Percentiles rank a stretch among this genome's conserved stretches.
phyloP scores from a whole-genome alignment of 495 filamentous ascomycete genomes.

The Coniosporium apollinis region DNA sequence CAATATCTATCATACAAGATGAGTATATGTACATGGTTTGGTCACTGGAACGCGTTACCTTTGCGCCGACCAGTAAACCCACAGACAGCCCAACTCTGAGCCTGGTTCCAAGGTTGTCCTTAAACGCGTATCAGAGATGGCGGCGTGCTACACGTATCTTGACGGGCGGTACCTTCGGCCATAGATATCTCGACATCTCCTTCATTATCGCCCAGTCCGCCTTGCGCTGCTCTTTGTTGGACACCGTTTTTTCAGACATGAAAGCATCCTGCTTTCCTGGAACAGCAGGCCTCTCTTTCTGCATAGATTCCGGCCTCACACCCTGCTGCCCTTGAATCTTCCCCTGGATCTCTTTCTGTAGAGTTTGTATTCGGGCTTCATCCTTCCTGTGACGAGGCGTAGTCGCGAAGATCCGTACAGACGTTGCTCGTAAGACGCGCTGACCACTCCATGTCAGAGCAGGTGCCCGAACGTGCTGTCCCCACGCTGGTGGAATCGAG shows the following conservation, averaged over 20 bases:
- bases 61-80: constrained; percentile 69
- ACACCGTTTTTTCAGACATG: constrained; percentile 36
- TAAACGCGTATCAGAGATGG: constrained; percentile 6
- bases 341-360: constrained; percentile 6
- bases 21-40: constrained; percentile 4
- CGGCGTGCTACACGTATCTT: no score
- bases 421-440: no score
- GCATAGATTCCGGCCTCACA: constrained; percentile 12
- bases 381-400: constrained; percentile 23
- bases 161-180: constrained; percentile 54
- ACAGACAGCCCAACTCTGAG: constrained; percentile 69
- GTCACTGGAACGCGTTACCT: constrained; percentile 28
- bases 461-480: no score
- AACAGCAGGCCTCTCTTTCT: constrained; percentile 17
- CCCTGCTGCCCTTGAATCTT: constrained; percentile 7
- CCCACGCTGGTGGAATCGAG: no score
- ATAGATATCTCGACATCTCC: constrained; percentile 92
- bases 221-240: constrained; percentile 75
- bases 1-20: constrained; percentile 38
- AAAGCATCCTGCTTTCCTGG: constrained; percentile 31
- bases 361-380: constrained; percentile 13
- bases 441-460: no score
- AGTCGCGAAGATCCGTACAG: constrained; percentile 18
- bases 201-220: constrained; percentile 98
- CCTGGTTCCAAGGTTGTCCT: constrained; percentile 66